Evolutionary conservation across 2,329 filamentous ascomycete genomes (phyloP), one percentile per base, ranked within the genome.

Genomic region (Penicillium sp.): DNA sequence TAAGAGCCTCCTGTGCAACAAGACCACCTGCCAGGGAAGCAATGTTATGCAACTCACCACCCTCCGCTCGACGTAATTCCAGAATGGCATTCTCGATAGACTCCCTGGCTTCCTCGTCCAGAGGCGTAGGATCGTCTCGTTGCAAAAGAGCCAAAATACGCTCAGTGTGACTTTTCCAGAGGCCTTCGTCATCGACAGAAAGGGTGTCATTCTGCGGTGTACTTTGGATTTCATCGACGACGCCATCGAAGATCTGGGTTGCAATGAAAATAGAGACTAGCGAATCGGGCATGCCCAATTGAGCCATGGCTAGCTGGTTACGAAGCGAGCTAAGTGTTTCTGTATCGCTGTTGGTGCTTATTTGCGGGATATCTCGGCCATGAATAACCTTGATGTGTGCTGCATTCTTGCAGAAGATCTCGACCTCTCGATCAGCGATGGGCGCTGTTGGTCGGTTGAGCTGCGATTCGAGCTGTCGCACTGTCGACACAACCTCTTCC

Each of bases 1-100:
- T 99, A 77, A 99, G 95, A 59, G 93, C 85, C 77, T 99, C 94
- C 75, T 99, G 95, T n/a, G 93, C 91, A 44, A 95, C 89, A 79
- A 99, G 89, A 3, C 94, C 95, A 26, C 94, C 95, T 1, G 87
- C 89, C 52, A 96, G 77, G 23, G 92, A 88, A 28, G 92, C 89
- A 52, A 95, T 90, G 70, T 97, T 97, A 77, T 99, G 94, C 55
- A 99, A 78, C 72, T 99, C 95, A 50, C 87, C 90, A 24, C 91
- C 90, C 44, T 85, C 87, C 31, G 91, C 89, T 55, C 95, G 86
- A 29, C 87, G 84, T 39, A 91, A 80, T 72, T 92, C 89, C 55
- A 85, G 77, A 1, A 85, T 81, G 13, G 83, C 80, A 62, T 85
- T 76, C 21, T 69, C 55, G 23, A 87, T 75, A 18, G 80, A 79